phyloP scores from a whole-genome alignment of 257 asterid genomes.

The Petunia axillaris region DNA sequence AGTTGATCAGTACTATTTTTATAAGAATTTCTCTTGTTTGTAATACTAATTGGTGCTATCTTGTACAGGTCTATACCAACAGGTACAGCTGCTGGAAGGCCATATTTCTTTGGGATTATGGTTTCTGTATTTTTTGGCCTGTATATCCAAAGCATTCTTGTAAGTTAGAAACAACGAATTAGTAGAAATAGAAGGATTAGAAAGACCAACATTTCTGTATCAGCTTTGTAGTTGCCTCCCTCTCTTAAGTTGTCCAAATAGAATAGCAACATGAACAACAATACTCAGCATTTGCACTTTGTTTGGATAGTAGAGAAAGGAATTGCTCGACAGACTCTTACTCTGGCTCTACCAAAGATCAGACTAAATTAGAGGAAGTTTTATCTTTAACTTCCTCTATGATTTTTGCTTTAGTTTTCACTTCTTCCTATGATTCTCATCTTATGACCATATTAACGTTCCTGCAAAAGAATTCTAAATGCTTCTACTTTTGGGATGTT shows the following conservation, averaged over 20 bases:
- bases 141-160: conserved; percentile 49
- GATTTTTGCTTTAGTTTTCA: no score
- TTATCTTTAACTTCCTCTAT: no score
- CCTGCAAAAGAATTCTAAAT: no score
- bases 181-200: conserved; percentile 6
- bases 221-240: background rate
- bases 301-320: background rate
- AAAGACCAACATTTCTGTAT: background rate
- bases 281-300: background rate
- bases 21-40: background rate
- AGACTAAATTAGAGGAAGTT: no score
- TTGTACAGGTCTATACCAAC: conserved; percentile 41
- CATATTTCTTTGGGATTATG: conserved; percentile 36
- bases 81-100: conserved; percentile 37
- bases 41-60: background rate
- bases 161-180: conserved; percentile 38
- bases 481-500: no score
- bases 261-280: background rate
- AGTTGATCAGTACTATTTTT: background rate
- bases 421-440: no score
- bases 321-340: no score
- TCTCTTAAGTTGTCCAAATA: background rate
- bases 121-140: conserved; percentile 46
- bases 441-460: no score
- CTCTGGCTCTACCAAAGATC: no score